These are phyloP conservation scores for Carex pumila DNA, from an alignment of 176 grass and related monocot species.

Conservation along the genomic window DNA sequence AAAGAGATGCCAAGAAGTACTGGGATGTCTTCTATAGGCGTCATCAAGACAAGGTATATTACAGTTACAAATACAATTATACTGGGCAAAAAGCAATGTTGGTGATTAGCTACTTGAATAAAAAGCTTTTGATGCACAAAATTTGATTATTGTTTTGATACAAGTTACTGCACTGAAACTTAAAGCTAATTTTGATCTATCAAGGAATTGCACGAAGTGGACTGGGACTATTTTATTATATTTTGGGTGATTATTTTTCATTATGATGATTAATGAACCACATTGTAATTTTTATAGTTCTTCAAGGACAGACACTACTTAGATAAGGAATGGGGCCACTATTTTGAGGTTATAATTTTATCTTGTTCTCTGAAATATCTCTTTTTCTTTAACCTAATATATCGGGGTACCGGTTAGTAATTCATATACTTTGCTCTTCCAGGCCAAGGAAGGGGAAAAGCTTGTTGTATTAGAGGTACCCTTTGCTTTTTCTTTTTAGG, in stretches of 20 bases:
- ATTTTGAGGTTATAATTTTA: conserved; percentile 51
- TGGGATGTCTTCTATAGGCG: conserved; percentile 98
- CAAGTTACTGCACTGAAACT: background rate
- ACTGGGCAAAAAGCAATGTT: background rate
- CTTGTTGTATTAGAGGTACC: conserved; percentile 68
- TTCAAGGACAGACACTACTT: conserved; percentile 96
- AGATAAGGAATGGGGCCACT: conserved; percentile 89
- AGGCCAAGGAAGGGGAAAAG: conserved; percentile 36
- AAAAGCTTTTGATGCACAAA: background rate
- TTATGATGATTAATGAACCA: background rate
- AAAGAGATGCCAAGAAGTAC: conserved; percentile 82
- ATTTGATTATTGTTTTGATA: background rate
- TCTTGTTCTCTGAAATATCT: background rate
- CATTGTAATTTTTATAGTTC: conserved; percentile 45
- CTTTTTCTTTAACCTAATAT: background rate
- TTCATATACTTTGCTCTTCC: conserved; percentile 1
- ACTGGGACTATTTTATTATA: background rate
- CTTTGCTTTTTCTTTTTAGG: background rate
- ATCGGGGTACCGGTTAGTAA: background rate
- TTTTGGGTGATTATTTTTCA: background rate
- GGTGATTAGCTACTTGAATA: background rate
- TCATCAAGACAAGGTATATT: conserved; percentile 71
- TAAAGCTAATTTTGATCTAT: background rate
- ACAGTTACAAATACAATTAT: background rate
- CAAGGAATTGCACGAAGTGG: background rate